phyloP scores from a whole-genome alignment of 106 monocot genomes.

The Gastrodia elata region DNA sequence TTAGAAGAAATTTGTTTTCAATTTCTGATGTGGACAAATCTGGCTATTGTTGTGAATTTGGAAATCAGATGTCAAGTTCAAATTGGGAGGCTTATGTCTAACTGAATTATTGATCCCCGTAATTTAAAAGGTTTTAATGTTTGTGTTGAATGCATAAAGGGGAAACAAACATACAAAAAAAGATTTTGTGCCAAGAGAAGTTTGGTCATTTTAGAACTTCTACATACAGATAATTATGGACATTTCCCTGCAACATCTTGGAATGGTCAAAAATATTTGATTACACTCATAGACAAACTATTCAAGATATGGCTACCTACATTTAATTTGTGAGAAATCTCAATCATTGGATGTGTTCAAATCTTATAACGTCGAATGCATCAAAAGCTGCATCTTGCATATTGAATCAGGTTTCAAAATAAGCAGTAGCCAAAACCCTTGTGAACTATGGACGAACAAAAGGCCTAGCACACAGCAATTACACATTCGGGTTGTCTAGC shows the following conservation, averaged over 20 bases:
- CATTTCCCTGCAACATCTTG: neutral
- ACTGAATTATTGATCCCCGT: constrained; percentile 1
- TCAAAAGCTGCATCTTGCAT: too few species aligned
- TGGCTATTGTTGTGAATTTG: too few species aligned
- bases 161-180: neutral
- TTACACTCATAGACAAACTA: neutral
- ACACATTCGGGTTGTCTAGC: too few species aligned
- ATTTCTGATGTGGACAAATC: too few species aligned
- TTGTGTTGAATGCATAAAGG: neutral
- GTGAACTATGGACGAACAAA: too few species aligned
- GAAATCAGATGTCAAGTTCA: too few species aligned
- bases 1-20: too few species aligned
- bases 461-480: too few species aligned
- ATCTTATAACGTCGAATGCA: neutral
- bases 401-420: too few species aligned
- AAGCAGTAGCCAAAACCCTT: too few species aligned
- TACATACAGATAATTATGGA: neutral
- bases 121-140: neutral
- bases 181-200: neutral
- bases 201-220: neutral
- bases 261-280: neutral
- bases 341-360: neutral
- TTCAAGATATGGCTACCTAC: neutral
- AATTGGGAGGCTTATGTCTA: neutral
- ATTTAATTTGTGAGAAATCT: neutral